Percentiles rank a stretch among this genome's conserved stretches.
Conservation (phyloP, 1,284 basidiomycete species). For the Malassezia cuniculi region DNA sequence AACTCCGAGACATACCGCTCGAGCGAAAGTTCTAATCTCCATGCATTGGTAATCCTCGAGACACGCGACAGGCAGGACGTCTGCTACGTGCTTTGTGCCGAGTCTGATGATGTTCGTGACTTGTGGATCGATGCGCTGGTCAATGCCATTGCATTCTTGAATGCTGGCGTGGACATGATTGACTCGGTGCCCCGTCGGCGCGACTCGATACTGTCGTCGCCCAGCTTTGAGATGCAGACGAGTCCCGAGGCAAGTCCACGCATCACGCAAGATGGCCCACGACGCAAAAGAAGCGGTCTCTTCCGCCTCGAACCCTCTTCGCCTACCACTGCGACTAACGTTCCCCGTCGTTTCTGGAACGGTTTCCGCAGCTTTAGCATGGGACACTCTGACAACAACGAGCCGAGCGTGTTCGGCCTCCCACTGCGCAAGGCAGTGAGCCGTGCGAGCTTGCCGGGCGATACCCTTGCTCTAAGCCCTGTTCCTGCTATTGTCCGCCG, state of each 20-base stretch:
- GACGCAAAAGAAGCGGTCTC: too few species aligned
- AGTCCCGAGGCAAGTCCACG: too few species aligned
- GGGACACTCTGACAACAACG: constrained; percentile 12
- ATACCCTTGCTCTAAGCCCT: not conserved
- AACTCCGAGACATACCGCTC: too few species aligned
- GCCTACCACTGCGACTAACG: too few species aligned
- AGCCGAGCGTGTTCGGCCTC: constrained; percentile 64
- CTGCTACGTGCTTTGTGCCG: constrained; percentile 85
- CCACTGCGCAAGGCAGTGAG: constrained; percentile 74
- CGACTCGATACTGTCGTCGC: too few species aligned
- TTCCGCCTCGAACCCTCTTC: too few species aligned
- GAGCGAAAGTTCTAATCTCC: constrained; percentile 84
- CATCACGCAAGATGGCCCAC: not conserved
- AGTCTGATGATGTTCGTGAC: constrained; percentile 83
- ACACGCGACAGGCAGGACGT: constrained; percentile 50
- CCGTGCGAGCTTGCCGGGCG: constrained; percentile 61
- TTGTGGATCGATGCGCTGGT: constrained; percentile 83
- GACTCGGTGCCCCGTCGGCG: too few species aligned
- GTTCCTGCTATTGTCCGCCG: constrained; percentile 89
- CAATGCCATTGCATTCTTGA: constrained; percentile 25
- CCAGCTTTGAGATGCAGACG: too few species aligned
- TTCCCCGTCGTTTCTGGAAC: constrained; percentile 43
- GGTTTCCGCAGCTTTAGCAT: constrained; percentile 23
- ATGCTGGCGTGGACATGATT: too few species aligned
- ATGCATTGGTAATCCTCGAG: constrained; percentile 93